phyloP scores from a whole-genome alignment of 805 yeast species.

The Saccharomycopsis amapae region DNA sequence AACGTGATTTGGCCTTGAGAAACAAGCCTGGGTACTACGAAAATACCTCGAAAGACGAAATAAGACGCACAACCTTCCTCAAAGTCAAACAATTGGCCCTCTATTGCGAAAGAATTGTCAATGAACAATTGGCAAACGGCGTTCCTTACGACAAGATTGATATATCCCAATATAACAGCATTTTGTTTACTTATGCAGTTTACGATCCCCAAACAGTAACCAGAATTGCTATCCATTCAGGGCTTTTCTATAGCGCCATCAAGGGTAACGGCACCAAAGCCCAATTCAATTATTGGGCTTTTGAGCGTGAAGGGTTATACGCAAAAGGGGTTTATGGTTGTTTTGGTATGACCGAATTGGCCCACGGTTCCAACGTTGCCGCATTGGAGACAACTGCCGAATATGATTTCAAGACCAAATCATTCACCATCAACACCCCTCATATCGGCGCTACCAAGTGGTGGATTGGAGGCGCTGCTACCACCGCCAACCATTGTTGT shows the following conservation, averaged over 20 bases:
- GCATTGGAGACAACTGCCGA: slow-evolving; percentile 90
- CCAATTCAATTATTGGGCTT: slow-evolving; percentile 80
- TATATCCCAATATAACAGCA: slow-evolving; percentile 38
- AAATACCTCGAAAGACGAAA: slow-evolving; percentile 10
- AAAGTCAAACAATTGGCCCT: slow-evolving; percentile 18
- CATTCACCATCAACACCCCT: slow-evolving; percentile 77
- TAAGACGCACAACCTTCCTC: slow-evolving; percentile 15
- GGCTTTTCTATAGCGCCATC: slow-evolving; percentile 73
- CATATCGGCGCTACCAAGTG: slow-evolving; percentile 91
- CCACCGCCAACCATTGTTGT: slow-evolving; percentile 82
- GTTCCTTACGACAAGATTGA: slow-evolving; percentile 32
- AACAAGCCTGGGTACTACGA: slow-evolving; percentile 18
- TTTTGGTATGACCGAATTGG: slow-evolving; percentile 89
- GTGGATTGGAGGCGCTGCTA: slow-evolving; percentile 99
- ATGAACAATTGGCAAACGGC: slow-evolving; percentile 25
- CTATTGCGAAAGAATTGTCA: slow-evolving; percentile 6
- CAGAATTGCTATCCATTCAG: slow-evolving; percentile 82
- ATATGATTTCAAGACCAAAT: slow-evolving; percentile 55
- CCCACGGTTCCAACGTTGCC: slow-evolving; percentile 92
- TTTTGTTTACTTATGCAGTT: slow-evolving; percentile 52
- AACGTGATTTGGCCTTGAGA: slow-evolving; percentile 15
- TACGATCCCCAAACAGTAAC: slow-evolving; percentile 78
- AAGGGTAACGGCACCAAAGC: slow-evolving; percentile 83
- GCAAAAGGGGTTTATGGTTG: slow-evolving; percentile 64
- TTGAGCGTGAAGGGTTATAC: slow-evolving; percentile 53